These are phyloP conservation scores for Candida glucosophila DNA, from an alignment of 1,139 yeast genomes.

Conservation along the genomic window DNA sequence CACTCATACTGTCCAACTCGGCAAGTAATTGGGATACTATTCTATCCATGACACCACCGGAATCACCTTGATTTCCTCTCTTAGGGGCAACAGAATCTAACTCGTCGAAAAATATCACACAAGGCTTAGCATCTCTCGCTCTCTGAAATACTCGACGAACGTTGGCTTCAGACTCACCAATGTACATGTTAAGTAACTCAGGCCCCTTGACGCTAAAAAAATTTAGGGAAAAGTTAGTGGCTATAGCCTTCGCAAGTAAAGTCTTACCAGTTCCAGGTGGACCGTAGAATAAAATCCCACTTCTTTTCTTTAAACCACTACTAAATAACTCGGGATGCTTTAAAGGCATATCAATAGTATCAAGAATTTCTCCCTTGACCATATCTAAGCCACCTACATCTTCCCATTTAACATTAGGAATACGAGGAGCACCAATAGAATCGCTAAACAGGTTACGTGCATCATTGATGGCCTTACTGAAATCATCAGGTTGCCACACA, in stretches of 20 bases:
- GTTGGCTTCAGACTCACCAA: conserved; percentile 97
- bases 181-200: conserved; percentile 89
- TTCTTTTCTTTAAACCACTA: conserved; percentile 83
- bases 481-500: conserved; percentile 52
- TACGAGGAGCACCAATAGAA: conserved; percentile 93
- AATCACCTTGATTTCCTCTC: conserved; percentile 96
- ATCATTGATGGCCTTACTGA: conserved; percentile 64
- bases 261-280: conserved; percentile 99
- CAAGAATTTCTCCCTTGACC: conserved; percentile 87
- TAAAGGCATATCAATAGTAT: conserved; percentile 92
- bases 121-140: conserved; percentile 94
- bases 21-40: conserved; percentile 92
- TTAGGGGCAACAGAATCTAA: conserved; percentile 97
- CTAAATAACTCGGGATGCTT: conserved; percentile 85
- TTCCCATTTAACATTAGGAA: conserved; percentile 93
- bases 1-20: conserved; percentile 93
- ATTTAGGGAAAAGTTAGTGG: conserved; percentile 86
- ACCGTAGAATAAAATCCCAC: conserved; percentile 91
- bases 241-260: conserved; percentile 88
- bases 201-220: conserved; percentile 97
- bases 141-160: conserved; percentile 88
- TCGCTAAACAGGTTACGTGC: conserved; percentile 88
- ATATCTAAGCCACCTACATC: conserved; percentile 88
- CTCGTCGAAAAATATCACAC: conserved; percentile 95
- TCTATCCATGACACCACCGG: conserved; percentile 98